Evolutionary conservation across 2,329 filamentous ascomycete genomes (phyloP).

Genomic region (Cladophialophora chaetospira): DNA sequence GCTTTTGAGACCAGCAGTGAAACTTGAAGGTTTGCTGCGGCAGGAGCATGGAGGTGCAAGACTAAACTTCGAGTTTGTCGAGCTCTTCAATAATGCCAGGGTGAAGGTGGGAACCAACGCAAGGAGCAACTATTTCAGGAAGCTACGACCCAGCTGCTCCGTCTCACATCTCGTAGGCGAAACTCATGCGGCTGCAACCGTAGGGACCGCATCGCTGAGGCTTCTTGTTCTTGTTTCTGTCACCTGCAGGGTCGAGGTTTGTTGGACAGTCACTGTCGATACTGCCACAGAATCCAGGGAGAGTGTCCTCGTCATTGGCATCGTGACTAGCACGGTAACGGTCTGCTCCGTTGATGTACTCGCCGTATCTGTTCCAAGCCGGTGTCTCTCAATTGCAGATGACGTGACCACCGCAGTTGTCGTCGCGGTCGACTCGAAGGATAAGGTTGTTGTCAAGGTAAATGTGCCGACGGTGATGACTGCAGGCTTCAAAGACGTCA

Average conservation of each 20-base stretch:
- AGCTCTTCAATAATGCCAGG: no score
- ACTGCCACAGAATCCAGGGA: conserved; percentile 9
- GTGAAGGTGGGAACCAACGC: no score
- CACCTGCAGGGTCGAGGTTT: conserved; percentile 13
- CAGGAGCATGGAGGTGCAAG: no score
- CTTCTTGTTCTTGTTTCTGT: conserved; percentile 16
- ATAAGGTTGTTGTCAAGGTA: conserved; percentile 18
- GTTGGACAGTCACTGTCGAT: conserved; percentile 7
- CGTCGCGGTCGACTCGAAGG: conserved; percentile 16
- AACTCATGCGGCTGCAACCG: no score
- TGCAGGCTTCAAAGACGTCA: conserved; percentile 3
- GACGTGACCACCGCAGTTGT: conserved; percentile 7
- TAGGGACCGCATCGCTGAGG: not conserved
- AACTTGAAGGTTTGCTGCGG: no score
- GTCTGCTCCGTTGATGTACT: conserved; percentile 3
- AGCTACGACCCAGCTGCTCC: no score
- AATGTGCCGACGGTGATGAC: conserved; percentile 13
- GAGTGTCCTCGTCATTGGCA: conserved; percentile 21
- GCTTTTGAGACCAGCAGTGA: no score
- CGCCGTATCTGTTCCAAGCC: not conserved
- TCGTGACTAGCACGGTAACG: conserved; percentile 18
- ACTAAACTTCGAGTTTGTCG: no score
- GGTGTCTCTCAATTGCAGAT: conserved; percentile 13
- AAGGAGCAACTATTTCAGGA: no score
- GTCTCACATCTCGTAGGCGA: no score